Percentiles rank a stretch among this genome's conserved stretches.
Evolutionary conservation across 2,329 filamentous ascomycete species (phyloP).

Genomic region (Tolypocladium cylindrosporum): DNA sequence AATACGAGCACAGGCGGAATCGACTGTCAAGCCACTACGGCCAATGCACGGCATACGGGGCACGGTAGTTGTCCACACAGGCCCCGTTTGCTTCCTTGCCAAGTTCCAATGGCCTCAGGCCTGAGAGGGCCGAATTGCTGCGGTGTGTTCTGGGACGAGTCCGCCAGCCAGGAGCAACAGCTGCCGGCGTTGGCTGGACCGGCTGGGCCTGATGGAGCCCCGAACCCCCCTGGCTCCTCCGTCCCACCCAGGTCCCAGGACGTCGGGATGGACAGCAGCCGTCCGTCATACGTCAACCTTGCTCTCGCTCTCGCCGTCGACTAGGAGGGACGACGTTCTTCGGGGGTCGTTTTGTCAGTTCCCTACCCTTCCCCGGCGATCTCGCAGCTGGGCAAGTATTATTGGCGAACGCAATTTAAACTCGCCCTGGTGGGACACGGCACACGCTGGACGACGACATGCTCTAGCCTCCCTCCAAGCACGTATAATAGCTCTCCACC

Average conservation of each 20-base stretch:
- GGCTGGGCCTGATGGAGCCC: background rate
- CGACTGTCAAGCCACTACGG: background rate
- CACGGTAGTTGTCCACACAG: background rate
- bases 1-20: background rate
- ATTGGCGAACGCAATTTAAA: background rate
- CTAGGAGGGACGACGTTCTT: background rate
- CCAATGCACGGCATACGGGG: background rate
- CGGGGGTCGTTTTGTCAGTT: background rate
- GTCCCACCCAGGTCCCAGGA: background rate
- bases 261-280: background rate
- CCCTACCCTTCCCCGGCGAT: background rate
- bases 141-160: background rate
- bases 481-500: background rate
- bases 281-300: background rate
- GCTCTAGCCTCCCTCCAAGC: background rate
- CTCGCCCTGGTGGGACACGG: background rate
- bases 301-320: background rate
- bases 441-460: background rate
- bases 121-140: background rate
- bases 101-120: background rate
- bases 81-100: background rate
- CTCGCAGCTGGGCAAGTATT: background rate
- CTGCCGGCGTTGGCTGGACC: background rate
- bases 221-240: background rate
- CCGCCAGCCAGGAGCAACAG: background rate